These are phyloP conservation scores for Plasmodium reichenowi DNA, from an alignment of 169 alveolate genomes.

Conservation along the genomic window DNA sequence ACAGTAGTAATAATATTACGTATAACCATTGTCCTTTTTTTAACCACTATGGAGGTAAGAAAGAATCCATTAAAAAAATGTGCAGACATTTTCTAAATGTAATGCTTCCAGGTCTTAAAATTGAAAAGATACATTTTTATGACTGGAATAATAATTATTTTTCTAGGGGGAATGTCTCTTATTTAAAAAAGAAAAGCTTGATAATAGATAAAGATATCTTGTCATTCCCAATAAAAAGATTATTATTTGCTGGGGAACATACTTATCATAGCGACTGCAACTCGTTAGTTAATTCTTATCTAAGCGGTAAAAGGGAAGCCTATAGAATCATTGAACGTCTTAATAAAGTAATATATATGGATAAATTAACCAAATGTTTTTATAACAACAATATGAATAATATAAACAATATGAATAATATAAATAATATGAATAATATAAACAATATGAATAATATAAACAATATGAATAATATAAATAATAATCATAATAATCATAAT, in stretches of 20 bases:
- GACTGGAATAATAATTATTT: conserved; percentile 49
- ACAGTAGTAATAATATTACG: no score
- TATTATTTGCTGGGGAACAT: conserved; percentile 67
- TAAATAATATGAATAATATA: no score
- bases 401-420: no score
- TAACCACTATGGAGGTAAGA: no score
- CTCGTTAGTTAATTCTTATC: conserved; percentile 23
- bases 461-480: no score
- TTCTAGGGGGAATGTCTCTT: conserved; percentile 49
- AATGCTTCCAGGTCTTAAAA: conserved; percentile 26
- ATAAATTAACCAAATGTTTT: conserved; percentile 47
- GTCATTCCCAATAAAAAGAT: conserved; percentile 60
- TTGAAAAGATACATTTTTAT: conserved; percentile 43
- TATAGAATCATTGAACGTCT: conserved; percentile 52
- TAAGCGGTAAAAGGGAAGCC: conserved; percentile 74
- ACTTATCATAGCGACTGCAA: conserved; percentile 36
- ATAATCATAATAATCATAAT: no score
- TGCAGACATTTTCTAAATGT: conserved; percentile 27
- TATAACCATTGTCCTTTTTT: no score
- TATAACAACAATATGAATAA: conserved; percentile 6
- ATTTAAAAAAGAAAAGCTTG: conserved; percentile 27
- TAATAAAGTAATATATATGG: conserved; percentile 33
- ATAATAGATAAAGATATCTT: conserved; percentile 53
- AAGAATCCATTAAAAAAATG: no score
- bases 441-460: no score